Evolutionary conservation across 768 basidiomycete species (phyloP), one percentile per base, ranked within the genome.

Genomic region (Kwoniella heveanensis): DNA sequence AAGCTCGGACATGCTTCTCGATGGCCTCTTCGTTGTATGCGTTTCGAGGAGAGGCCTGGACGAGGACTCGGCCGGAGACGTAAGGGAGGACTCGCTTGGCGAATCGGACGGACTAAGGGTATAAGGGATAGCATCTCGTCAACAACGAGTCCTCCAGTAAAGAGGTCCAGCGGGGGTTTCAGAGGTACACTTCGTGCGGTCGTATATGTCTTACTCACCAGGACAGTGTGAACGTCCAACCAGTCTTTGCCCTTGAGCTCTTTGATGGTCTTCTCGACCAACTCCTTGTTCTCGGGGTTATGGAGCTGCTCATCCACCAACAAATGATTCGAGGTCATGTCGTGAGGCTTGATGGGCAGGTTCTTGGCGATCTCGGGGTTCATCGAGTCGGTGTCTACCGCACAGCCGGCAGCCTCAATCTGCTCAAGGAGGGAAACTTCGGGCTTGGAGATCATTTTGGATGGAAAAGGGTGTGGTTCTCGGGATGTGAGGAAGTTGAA

Each of bases 251-350:
- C 63, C 36, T 69, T 65, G 32, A 68, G 21, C 51, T 75, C 73
- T 25, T 44, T 61, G 54, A 75, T 66, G 46, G 69, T 69, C 29
- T 62, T 60, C 49, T 70, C 62, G 61, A 73, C 62, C 10, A 75
- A 44, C 51, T 75, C 73, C 63, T 75, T 69, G 72, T 77, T 77
- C 37, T 69, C 67, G 17, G 76, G 74, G 25, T 54, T 60, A 24
- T 57, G 59, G 54, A 77, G 53, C 25, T 67, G 68, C 24, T 64
- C 65, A 37, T 69, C 47, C 17, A 75, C 58, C 46, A 73, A 50
- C 9, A 68, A 24, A 51, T 76, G 74, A 47, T 77, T 77, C 52
- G 67, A 68, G 7, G 76, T 77, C 64, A 70, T 66, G 56, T 77
- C 74, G 46, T 72, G 70, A 21, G 70, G 62, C 37, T 60, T 74